These are phyloP conservation scores for Austroboletus festivus DNA, from an alignment of 768 basidiomycete genomes.

Conservation along the genomic window DNA sequence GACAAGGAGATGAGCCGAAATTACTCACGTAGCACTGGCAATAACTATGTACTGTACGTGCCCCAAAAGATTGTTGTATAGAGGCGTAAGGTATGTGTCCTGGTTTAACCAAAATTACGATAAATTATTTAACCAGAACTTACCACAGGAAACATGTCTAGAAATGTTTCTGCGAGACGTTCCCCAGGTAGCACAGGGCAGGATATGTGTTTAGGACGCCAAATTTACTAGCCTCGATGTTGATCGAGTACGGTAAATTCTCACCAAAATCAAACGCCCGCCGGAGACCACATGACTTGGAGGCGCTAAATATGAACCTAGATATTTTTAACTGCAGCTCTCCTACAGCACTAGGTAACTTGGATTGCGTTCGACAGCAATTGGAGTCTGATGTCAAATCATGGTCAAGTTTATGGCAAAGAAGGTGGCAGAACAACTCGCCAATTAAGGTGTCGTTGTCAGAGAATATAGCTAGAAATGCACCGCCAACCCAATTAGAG, in stretches of 20 bases:
- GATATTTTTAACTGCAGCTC: conserved; percentile 20
- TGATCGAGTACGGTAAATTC: conserved; percentile 42
- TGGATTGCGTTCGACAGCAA: conserved; percentile 20
- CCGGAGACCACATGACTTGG: conserved; percentile 41
- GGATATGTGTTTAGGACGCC: conserved; percentile 37
- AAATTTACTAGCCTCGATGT: conserved; percentile 37
- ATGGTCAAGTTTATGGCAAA: no score
- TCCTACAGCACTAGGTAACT: conserved; percentile 26
- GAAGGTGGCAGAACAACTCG: no score
- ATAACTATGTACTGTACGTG: conserved; percentile 29
- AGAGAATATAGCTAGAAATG: no score
- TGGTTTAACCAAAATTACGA: conserved; percentile 1
- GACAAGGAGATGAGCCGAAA: background rate
- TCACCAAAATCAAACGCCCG: conserved; percentile 43
- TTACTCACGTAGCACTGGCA: conserved; percentile 43
- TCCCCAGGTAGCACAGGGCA: conserved; percentile 33
- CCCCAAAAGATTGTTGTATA: background rate
- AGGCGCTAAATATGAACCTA: background rate
- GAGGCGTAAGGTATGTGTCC: background rate
- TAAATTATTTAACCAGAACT: no score
- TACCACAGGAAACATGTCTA: no score
- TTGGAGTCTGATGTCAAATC: conserved; percentile 27
- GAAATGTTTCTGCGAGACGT: no score
- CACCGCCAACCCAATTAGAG: no score
- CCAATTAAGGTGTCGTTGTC: no score